Conservation (phyloP, 2,329 filamentous ascomycete genomes). For the Byssoonygena ceratinophila region DNA sequence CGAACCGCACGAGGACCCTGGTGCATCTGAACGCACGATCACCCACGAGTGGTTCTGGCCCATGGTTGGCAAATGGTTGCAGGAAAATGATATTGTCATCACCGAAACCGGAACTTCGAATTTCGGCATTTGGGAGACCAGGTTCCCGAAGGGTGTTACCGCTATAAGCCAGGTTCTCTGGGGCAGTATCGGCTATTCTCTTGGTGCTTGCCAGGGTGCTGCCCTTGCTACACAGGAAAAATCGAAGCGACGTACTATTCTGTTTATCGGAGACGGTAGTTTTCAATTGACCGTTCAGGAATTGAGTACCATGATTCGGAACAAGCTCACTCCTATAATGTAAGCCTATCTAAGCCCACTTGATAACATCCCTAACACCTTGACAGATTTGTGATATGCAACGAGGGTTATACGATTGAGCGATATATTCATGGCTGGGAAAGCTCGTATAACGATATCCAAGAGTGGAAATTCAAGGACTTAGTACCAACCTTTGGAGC, state of each 20-base stretch:
- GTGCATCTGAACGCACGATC: constrained; percentile 31
- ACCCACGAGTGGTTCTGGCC: constrained; percentile 43
- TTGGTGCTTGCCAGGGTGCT: constrained; percentile 47
- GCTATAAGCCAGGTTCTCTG: constrained; percentile 47
- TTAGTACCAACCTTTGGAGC: constrained; percentile 58
- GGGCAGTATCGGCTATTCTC: constrained; percentile 52
- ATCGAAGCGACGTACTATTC: constrained; percentile 50
- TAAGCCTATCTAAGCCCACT: constrained; percentile 31
- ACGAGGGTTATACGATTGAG: constrained; percentile 78
- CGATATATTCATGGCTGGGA: constrained; percentile 73
- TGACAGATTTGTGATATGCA: constrained; percentile 59
- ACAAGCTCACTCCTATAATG: constrained; percentile 61
- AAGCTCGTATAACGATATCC: constrained; percentile 66
- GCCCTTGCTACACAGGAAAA: constrained; percentile 40
- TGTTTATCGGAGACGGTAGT: constrained; percentile 76
- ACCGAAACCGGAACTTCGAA: constrained; percentile 50
- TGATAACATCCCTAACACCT: background rate
- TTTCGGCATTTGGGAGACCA: constrained; percentile 44
- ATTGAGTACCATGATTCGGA: constrained; percentile 67
- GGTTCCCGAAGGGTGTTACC: constrained; percentile 40
- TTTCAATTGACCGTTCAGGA: constrained; percentile 79
- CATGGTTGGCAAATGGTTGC: constrained; percentile 39
- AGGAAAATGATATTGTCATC: constrained; percentile 46
- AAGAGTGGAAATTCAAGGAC: constrained; percentile 59
- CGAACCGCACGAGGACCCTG: constrained; percentile 31